Evolutionary conservation across 192 early-diverging fungal species (phyloP).

Genomic region (Lobosporangium transversale): DNA sequence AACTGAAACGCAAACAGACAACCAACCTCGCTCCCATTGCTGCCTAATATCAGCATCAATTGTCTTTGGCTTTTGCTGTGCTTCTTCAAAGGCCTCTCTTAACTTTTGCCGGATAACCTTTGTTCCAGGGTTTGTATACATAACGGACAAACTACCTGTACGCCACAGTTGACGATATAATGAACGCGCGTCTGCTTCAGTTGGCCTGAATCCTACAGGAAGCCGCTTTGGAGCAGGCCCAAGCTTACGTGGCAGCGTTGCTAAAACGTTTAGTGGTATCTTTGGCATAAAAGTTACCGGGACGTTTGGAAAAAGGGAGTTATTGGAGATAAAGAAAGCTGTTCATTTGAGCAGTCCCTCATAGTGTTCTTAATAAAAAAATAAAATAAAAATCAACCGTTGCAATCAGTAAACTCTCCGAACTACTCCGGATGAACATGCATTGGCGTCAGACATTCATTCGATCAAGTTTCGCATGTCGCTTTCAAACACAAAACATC

Average conservation of each 20-base stretch:
- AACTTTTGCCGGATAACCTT: conserved; percentile 33
- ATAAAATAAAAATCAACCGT: too few relatives aligned
- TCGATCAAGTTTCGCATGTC: background rate
- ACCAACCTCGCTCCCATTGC: conserved; percentile 44
- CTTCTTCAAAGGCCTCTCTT: conserved; percentile 45
- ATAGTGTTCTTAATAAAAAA: too few relatives aligned
- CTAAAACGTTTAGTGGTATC: conserved; percentile 36
- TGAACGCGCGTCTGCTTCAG: conserved; percentile 36
- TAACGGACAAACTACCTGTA: conserved; percentile 30
- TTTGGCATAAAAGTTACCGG: conserved; percentile 19
- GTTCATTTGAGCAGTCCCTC: background rate
- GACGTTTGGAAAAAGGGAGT: background rate
- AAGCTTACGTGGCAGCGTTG: conserved; percentile 23
- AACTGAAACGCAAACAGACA: too few relatives aligned
- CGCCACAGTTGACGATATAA: conserved; percentile 45
- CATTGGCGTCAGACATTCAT: conserved; percentile 22
- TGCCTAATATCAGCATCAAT: conserved; percentile 7
- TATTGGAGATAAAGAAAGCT: background rate
- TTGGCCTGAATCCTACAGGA: conserved; percentile 14
- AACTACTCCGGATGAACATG: conserved; percentile 16
- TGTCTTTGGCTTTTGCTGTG: conserved; percentile 4
- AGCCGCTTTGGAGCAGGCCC: conserved; percentile 32
- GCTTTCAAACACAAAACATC: background rate
- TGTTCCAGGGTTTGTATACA: conserved; percentile 34
- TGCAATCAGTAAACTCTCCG: background rate